A percentile compares a stretch with the other conserved stretches of the same genome.
phyloP scores from a whole-genome alignment of 1,284 basidiomycete species.

The Microbotryum scabiosae region DNA sequence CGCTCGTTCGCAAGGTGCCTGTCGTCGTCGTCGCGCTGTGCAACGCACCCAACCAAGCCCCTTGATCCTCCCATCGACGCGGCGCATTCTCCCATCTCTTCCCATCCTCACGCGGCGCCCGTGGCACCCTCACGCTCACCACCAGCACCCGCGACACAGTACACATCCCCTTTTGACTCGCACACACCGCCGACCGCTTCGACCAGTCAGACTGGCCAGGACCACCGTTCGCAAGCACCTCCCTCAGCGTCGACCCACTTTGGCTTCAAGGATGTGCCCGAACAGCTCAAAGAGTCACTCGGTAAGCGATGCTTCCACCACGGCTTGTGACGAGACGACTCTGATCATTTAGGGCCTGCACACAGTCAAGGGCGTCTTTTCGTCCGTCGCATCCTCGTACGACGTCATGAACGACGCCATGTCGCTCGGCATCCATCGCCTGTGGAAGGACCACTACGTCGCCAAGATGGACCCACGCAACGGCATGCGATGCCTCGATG shows the following conservation, averaged over 20 bases:
- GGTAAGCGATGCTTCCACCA: slow-evolving; percentile 36
- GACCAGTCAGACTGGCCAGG: no score
- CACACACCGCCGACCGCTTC: no score
- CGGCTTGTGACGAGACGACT: background rate
- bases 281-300: slow-evolving; percentile 46
- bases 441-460: slow-evolving; percentile 96
- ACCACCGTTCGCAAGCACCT: background rate
- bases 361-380: slow-evolving; percentile 80
- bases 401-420: slow-evolving; percentile 91
- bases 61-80: slow-evolving; percentile 12
- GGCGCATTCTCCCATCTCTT: background rate
- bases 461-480: slow-evolving; percentile 57
- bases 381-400: slow-evolving; percentile 90
- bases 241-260: slow-evolving; percentile 40
- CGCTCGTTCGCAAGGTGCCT: background rate
- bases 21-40: background rate
- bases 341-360: background rate
- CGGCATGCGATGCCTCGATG: slow-evolving; percentile 67
- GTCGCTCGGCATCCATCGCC: slow-evolving; percentile 87
- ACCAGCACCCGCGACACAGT: background rate
- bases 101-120: background rate
- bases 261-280: slow-evolving; percentile 43
- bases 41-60: slow-evolving; percentile 12
- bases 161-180: no score
- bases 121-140: background rate